Conservation (phyloP, 2,329 filamentous ascomycete species). For the Metarhizium brunneum region DNA sequence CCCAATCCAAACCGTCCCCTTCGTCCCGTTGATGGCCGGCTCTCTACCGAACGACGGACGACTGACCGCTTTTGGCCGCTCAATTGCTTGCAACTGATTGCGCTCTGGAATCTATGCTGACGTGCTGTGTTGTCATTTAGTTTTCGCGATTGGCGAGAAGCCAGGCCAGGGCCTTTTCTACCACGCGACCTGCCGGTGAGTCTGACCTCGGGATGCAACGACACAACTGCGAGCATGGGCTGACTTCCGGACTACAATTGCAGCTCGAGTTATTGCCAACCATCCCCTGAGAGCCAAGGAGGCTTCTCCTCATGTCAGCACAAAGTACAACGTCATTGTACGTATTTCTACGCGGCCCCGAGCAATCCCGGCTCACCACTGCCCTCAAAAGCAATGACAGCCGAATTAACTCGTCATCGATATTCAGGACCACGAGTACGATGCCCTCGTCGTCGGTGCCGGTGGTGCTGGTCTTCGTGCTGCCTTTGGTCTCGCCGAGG, state of each 20-base stretch:
- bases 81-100: background rate
- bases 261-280: constrained; percentile 79
- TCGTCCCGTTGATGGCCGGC: constrained; percentile 1
- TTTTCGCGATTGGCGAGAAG: constrained; percentile 53
- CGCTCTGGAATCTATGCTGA: background rate
- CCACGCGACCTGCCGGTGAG: constrained; percentile 71
- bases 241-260: background rate
- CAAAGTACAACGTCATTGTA: constrained; percentile 91
- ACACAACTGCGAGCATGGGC: background rate
- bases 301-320: constrained; percentile 75
- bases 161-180: constrained; percentile 74
- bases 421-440: constrained; percentile 85
- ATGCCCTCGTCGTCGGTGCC: constrained; percentile 87
- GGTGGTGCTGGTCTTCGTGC: constrained; percentile 75
- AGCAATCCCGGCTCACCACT: background rate
- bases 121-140: constrained; percentile 27
- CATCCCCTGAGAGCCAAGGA: constrained; percentile 86
- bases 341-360: constrained; percentile 24
- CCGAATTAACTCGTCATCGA: constrained; percentile 5
- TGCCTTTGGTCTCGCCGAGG: constrained; percentile 78
- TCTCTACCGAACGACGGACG: background rate
- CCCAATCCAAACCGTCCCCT: background rate
- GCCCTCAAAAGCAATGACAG: constrained; percentile 31
- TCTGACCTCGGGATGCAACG: constrained; percentile 6
- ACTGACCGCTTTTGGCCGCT: background rate